phyloP scores from a whole-genome alignment of 1,284 basidiomycete species.

The Sporisorium reilianum region DNA sequence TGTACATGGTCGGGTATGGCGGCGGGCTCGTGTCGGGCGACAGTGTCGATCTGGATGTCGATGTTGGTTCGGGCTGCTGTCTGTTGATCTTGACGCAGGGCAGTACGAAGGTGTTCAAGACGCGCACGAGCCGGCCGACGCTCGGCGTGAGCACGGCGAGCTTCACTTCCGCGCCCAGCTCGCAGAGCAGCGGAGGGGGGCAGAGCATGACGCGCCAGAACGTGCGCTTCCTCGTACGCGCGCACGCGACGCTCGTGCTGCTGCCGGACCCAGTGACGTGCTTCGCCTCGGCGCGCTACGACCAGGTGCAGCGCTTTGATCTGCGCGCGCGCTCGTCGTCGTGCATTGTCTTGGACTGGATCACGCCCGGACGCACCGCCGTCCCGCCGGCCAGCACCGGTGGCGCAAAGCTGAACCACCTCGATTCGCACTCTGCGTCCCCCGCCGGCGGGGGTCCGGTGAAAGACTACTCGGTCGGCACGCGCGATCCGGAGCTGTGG shows the following conservation, averaged over 20 bases:
- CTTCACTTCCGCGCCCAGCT: constrained; percentile 1
- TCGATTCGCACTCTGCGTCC: constrained; percentile 15
- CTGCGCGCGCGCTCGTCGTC: constrained; percentile 51
- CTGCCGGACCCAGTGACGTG: constrained; percentile 67
- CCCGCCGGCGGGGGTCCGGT: neutral
- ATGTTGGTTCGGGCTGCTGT: constrained; percentile 74
- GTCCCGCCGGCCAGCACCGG: neutral
- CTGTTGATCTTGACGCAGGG: constrained; percentile 86
- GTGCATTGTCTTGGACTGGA: constrained; percentile 65
- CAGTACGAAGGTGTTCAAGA: constrained; percentile 69
- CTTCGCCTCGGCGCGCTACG: constrained; percentile 57
- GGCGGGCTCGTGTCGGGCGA: constrained; percentile 94
- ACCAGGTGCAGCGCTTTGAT: constrained; percentile 64
- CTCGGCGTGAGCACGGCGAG: constrained; percentile 14
- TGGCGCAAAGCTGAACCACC: constrained; percentile 9
- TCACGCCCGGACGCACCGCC: constrained; percentile 60
- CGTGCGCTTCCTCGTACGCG: constrained; percentile 53
- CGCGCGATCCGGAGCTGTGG: constrained; percentile 81
- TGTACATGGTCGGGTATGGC: constrained; percentile 89
- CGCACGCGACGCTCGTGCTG: constrained; percentile 53
- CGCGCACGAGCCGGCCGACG: constrained; percentile 22
- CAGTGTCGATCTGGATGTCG: constrained; percentile 76
- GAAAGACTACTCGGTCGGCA: constrained; percentile 4
- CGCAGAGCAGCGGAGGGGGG: neutral
- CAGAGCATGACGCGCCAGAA: constrained; percentile 37